Conservation (phyloP, 208 protist species). For the Plasmodiophora brassicae region DNA sequence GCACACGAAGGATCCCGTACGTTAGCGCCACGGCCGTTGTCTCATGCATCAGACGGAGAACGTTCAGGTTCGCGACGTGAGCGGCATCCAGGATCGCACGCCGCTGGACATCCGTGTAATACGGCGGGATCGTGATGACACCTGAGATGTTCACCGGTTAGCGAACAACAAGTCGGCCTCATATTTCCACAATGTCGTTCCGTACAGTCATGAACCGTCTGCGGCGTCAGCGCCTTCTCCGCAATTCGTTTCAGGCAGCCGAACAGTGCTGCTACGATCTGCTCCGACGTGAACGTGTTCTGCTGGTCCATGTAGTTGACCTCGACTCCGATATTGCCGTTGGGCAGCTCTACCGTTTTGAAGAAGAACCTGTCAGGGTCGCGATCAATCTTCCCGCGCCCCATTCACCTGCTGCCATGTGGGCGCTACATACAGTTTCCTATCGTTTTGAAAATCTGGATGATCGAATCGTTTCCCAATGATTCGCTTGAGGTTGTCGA, state of each 20-base stretch:
- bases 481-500: conserved; percentile 42
- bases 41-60: conserved; percentile 41
- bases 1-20: conserved; percentile 34
- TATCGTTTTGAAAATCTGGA: neutral
- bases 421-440: neutral
- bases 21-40: conserved; percentile 44
- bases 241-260: conserved; percentile 30
- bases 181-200: neutral
- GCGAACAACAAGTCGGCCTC: neutral
- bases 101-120: conserved; percentile 42
- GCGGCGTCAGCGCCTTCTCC: conserved; percentile 31
- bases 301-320: conserved; percentile 28
- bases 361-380: neutral
- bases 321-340: conserved; percentile 42
- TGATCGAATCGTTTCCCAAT: conserved; percentile 34
- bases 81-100: conserved; percentile 46
- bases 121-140: conserved; percentile 46
- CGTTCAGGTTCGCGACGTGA: conserved; percentile 39
- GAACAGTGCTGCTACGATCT: conserved; percentile 20
- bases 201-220: conserved; percentile 20
- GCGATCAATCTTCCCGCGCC: neutral
- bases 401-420: neutral
- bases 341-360: conserved; percentile 19
- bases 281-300: conserved; percentile 9
- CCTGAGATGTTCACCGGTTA: neutral